These are phyloP conservation scores for Scedosporium aurantiacum DNA, from an alignment of 2,329 filamentous ascomycete genomes.

Conservation along the genomic window DNA sequence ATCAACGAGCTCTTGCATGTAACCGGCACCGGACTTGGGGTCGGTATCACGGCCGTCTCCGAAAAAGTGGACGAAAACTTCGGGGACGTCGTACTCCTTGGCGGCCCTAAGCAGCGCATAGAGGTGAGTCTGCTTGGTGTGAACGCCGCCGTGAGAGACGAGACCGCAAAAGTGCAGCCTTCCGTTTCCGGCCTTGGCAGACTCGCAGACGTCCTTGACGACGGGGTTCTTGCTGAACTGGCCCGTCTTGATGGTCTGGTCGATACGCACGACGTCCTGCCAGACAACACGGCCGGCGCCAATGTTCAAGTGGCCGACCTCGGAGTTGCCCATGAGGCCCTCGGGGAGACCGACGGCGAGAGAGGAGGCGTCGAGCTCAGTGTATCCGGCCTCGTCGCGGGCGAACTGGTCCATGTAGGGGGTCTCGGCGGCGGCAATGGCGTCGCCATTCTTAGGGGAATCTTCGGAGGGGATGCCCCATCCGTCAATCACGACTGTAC, in stretches of 20 bases:
- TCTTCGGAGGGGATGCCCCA: conserved; percentile 81
- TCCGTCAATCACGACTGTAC: conserved; percentile 90
- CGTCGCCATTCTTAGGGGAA: conserved; percentile 82
- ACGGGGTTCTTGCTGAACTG: conserved; percentile 67
- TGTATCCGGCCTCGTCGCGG: conserved; percentile 72
- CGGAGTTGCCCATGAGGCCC: conserved; percentile 96
- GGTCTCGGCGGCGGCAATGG: conserved; percentile 86
- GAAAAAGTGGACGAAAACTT: conserved; percentile 99
- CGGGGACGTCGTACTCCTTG: conserved; percentile 74
- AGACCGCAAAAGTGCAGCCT: conserved; percentile 86
- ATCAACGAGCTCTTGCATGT: conserved; percentile 77
- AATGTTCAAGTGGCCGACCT: conserved; percentile 98
- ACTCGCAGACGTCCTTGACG: conserved; percentile 64
- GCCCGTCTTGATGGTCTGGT: conserved; percentile 78
- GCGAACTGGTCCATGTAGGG: conserved; percentile 91
- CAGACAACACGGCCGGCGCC: conserved; percentile 94
- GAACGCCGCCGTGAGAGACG: conserved; percentile 90
- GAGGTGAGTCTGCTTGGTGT: conserved; percentile 91
- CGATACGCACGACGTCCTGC: conserved; percentile 97
- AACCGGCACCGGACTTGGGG: conserved; percentile 81
- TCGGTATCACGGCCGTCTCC: conserved; percentile 96
- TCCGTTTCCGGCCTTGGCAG: conserved; percentile 78
- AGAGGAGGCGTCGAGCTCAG: conserved; percentile 89
- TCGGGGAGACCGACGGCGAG: conserved; percentile 91
- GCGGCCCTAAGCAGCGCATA: conserved; percentile 80